A percentile compares a stretch with the other conserved stretches of the same genome.
phyloP scores from a whole-genome alignment of 2,329 filamentous ascomycete species.

The Aquanectria penicillioides region DNA sequence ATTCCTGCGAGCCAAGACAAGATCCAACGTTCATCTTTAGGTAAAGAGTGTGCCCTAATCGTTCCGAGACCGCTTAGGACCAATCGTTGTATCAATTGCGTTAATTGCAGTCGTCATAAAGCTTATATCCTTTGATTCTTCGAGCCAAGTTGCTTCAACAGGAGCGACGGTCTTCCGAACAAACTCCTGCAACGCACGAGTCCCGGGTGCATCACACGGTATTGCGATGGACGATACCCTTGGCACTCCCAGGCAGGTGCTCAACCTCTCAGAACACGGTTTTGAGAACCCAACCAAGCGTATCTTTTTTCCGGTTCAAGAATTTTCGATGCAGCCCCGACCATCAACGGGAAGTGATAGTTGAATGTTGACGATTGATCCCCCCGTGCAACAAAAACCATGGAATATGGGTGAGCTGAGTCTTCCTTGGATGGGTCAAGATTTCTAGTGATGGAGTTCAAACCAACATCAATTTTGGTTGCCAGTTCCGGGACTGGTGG shows the following conservation, averaged over 20 bases:
- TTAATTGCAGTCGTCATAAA: conserved; percentile 49
- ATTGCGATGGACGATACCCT: conserved; percentile 73
- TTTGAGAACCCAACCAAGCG: conserved; percentile 72
- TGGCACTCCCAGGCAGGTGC: conserved; percentile 66
- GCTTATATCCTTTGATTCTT: conserved; percentile 28
- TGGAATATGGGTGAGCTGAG: conserved; percentile 51
- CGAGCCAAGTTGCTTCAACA: conserved; percentile 65
- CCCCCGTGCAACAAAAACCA: conserved; percentile 68
- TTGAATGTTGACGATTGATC: conserved; percentile 68
- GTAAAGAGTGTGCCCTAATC: conserved; percentile 8
- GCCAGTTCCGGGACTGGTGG: conserved; percentile 60
- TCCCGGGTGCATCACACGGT: conserved; percentile 63
- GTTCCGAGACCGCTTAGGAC: conserved; percentile 42
- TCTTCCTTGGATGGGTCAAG: conserved; percentile 46
- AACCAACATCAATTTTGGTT: conserved; percentile 70
- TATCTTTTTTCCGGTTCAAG: conserved; percentile 52
- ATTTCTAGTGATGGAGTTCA: conserved; percentile 69
- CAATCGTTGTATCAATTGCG: conserved; percentile 48
- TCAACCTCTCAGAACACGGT: conserved; percentile 66
- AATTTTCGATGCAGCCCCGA: conserved; percentile 59
- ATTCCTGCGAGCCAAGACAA: too few species aligned
- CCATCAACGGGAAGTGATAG: conserved; percentile 67
- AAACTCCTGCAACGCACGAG: conserved; percentile 66
- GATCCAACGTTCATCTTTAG: too few species aligned
- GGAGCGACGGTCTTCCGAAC: conserved; percentile 61